phyloP scores from a whole-genome alignment of 805 yeast genomes.

The Blastobotrys mokoenaii region DNA sequence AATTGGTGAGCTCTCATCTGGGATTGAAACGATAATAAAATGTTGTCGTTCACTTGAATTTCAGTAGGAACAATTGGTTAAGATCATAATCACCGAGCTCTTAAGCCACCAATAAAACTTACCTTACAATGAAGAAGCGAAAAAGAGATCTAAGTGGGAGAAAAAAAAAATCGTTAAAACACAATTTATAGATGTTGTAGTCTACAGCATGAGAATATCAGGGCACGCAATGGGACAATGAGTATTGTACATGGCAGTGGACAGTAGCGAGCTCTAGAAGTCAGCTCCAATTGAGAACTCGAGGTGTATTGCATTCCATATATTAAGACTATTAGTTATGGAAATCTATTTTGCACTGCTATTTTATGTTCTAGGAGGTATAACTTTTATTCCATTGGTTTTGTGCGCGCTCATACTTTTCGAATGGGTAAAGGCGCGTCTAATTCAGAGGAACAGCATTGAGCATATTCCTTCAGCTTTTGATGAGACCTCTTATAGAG shows the following conservation, averaged over 20 bases:
- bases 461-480: no score
- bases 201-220: not conserved
- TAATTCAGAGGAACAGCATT: no score
- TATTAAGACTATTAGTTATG: no score
- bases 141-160: not conserved
- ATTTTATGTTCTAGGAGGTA: conserved; percentile 66
- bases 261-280: no score
- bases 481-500: no score
- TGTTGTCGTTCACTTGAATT: conserved; percentile 16
- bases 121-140: not conserved
- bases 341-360: conserved; percentile 8
- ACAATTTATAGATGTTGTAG: no score
- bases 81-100: not conserved
- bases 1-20: conserved; percentile 20
- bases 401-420: conserved; percentile 33
- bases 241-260: not conserved
- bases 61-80: conserved; percentile 32
- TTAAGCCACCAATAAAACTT: not conserved
- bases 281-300: no score
- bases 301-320: not conserved
- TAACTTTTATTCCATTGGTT: conserved; percentile 65
- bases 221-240: not conserved
- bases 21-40: conserved; percentile 20
- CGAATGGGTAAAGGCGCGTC: conserved; percentile 14
- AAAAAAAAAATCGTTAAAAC: not conserved